Conservation (phyloP, 1,139 yeast genomes). For the Saccharomycopsis crataegensis region DNA sequence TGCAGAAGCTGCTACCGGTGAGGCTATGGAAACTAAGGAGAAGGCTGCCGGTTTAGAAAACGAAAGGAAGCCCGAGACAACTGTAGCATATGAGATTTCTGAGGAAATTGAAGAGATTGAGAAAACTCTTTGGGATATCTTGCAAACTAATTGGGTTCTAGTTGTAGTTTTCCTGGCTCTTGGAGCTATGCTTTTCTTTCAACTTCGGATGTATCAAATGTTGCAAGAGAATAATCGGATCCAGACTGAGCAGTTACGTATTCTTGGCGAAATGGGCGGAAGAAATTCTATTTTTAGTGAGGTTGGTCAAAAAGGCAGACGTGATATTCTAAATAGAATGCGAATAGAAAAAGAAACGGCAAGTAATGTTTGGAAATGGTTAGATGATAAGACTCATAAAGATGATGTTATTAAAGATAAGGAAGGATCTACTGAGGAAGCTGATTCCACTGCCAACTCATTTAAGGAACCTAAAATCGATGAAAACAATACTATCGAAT, state of each 20-base stretch:
- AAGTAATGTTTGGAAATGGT: constrained; percentile 1
- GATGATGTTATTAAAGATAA: neutral
- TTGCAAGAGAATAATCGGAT: constrained; percentile 7
- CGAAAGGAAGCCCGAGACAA: neutral
- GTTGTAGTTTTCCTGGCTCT: constrained; percentile 1
- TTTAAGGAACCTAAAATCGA: neutral
- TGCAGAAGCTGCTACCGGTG: neutral
- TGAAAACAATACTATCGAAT: neutral
- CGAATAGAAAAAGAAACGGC: neutral
- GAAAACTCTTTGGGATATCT: constrained; percentile 17
- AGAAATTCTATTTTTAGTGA: constrained; percentile 1
- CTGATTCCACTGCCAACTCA: neutral
- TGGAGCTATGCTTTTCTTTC: constrained; percentile 1
- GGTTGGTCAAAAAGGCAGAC: neutral
- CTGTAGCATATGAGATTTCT: neutral
- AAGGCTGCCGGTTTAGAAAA: neutral
- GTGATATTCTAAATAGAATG: neutral
- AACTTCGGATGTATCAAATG: constrained; percentile 3
- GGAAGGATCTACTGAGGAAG: neutral
- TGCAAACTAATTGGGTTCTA: constrained; percentile 6
- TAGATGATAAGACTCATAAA: neutral
- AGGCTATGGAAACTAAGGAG: neutral
- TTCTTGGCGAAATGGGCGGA: neutral
- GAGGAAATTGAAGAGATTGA: constrained; percentile 17
- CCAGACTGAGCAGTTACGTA: constrained; percentile 5